Evolutionary conservation across 768 basidiomycete genomes (phyloP), one percentile per base, ranked within the genome.

Genomic region (Phaffia tasmanica): DNA sequence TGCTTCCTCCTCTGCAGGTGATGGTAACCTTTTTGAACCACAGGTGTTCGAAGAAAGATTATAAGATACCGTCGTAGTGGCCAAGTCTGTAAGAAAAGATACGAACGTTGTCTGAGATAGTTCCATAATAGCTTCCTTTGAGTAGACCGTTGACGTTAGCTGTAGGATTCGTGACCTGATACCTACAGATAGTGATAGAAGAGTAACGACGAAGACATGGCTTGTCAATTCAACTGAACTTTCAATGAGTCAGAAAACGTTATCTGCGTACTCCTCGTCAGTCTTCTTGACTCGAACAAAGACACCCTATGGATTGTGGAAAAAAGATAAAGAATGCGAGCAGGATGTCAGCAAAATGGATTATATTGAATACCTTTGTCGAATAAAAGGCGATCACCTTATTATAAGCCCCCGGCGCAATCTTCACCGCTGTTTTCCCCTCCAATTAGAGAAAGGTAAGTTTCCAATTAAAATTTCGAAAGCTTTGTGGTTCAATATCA

Each of bases 141-240:
- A 99, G 77, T 46, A 99, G 83, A 7, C 94, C 95, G 72, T 97
- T 95, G 60, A 98, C 90, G 58, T 82, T 80, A 23, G 91, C 95
- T 35, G 84, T 79, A 21, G 94, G 95, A 73, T 97, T 92, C 1
- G 88, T 88, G 72, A 98, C 84, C 71, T 87, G 84, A 73, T 95
- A 95, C 63, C 70, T 75, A 72, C 71, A 15, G 7, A 3, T 19
- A 35, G 18, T 8, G n/a, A n/a, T 21, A 15, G 30, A n/a, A n/a
- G 9, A 53, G 49, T 29, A 21, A 63, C 27, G 51, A 23, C 4
- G 7, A 4, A 5, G 25, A 25, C 9, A 61, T 19, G 11, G 29
- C 35, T 57, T 11, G 6, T 57, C 18, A 23, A 14, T 25, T 14
- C 18, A 46, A 30, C 8, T 3, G 35, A 18, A 29, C 59, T 46